phyloP scores from a whole-genome alignment of 1,284 basidiomycete genomes.

The Moniliophthora roreri region DNA sequence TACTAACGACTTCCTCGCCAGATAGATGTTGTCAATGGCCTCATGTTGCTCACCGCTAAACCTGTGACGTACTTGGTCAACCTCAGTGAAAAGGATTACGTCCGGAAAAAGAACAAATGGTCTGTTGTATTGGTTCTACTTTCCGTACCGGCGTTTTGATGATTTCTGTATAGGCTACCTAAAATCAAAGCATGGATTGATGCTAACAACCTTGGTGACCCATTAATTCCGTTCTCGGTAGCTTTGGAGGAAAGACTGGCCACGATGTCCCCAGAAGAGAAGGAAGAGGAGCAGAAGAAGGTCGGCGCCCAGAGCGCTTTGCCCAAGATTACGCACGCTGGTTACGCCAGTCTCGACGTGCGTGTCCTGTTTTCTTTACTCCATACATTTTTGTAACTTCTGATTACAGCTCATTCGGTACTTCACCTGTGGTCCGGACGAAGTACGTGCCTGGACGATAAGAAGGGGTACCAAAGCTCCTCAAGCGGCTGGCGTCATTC shows the following conservation, averaged over 20 bases:
- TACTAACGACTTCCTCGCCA: conserved; percentile 31
- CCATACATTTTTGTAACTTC: neutral
- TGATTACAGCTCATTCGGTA: conserved; percentile 79
- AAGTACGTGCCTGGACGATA: conserved; percentile 99
- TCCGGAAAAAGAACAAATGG: conserved; percentile 99
- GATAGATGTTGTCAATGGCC: conserved; percentile 95
- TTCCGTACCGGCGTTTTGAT: neutral
- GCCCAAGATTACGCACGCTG: conserved; percentile 91
- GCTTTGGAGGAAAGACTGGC: conserved; percentile 92
- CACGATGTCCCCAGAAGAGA: conserved; percentile 68
- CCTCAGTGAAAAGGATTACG: conserved; percentile 92
- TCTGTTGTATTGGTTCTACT: conserved; percentile 25
- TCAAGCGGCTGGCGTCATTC: conserved; percentile 97
- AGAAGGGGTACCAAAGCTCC: conserved; percentile 93
- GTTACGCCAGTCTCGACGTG: conserved; percentile 84
- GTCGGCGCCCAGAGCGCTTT: conserved; percentile 73
- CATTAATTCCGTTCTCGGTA: conserved; percentile 96
- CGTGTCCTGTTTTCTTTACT: conserved; percentile 25
- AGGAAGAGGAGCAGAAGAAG: conserved; percentile 75
- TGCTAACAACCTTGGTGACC: conserved; percentile 94
- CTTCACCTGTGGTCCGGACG: conserved; percentile 96
- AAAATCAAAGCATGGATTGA: conserved; percentile 99
- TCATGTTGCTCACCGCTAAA: conserved; percentile 94
- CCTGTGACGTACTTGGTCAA: conserved; percentile 99
- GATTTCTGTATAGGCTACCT: conserved; percentile 58